phyloP scores from a whole-genome alignment of 306 rosid species.

The Prunus salicina region DNA sequence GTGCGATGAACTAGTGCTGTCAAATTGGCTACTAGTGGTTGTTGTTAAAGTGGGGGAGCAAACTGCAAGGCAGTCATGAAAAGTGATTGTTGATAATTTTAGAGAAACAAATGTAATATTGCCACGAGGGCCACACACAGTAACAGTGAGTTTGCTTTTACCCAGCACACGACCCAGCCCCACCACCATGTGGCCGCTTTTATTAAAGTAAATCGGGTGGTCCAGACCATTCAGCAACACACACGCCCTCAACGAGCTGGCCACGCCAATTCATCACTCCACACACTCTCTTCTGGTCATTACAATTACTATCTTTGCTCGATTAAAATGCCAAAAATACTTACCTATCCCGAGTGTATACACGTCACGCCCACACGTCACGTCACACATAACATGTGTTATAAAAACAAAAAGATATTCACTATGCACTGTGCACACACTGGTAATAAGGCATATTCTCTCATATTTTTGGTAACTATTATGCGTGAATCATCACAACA shows the following conservation, averaged over 20 bases:
- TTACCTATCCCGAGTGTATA: too few relatives aligned
- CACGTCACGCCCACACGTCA: too few relatives aligned
- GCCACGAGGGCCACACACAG: slow-evolving; percentile 23
- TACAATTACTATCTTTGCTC: too few relatives aligned
- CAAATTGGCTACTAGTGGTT: not conserved
- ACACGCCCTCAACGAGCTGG: not conserved
- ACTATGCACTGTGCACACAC: too few relatives aligned
- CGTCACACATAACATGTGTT: too few relatives aligned
- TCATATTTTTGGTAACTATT: too few relatives aligned
- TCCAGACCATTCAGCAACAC: not conserved
- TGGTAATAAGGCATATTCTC: too few relatives aligned
- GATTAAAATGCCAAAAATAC: too few relatives aligned
- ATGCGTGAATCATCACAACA: too few relatives aligned
- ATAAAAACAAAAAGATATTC: too few relatives aligned
- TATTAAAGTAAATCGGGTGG: not conserved
- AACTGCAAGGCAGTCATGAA: not conserved
- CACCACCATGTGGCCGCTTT: slow-evolving; percentile 20
- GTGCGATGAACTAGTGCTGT: not conserved
- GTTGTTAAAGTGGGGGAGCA: not conserved
- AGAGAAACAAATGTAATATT: not conserved
- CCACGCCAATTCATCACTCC: slow-evolving; percentile 1
- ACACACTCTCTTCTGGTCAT: not conserved
- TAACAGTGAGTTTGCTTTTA: not conserved
- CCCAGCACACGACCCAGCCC: slow-evolving; percentile 29
- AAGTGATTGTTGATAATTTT: too few relatives aligned